Base-by-base conservation (phyloP, 441 rosid genomes). In the Euphorbia celastroides region DNA sequence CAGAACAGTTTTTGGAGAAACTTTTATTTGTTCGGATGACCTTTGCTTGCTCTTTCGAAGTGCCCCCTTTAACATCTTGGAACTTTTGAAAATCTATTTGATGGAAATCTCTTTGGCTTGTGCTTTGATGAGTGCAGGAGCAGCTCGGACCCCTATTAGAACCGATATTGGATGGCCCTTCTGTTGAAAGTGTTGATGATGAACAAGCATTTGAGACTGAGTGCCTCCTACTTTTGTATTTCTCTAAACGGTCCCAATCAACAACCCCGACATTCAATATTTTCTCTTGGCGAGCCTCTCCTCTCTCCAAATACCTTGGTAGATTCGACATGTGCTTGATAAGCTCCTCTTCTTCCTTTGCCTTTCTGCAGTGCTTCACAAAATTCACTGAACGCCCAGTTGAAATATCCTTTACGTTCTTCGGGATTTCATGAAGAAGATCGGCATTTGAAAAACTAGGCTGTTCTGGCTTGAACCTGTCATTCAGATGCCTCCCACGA, bases 251-350 rank as follows among this genome's bases (percentile, higher is more conserved):
- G 7, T 83, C 78, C 99, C 97, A 91, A 60, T 89, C 90, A 69
- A 93, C 93, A 65, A 93, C 99, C 75, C 99, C 99, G 62, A 93
- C 81, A 54, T 82, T 91, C 75, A 89, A 78, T 71, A 83, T 80
- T 62, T 79, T 88, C 60, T 89, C 97, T 62, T 79, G 78, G 54
- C 70, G 81, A 2, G 74, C 74, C 71, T 78, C 81, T 66, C 90
- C 79, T 76, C 77, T 80, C 87, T 87, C 88, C 72, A 93, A 81
- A 82, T 81, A 93, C 81, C 83, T 83, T 4, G 99, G 99, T 75
- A 93, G 71, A 63, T 82, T 82, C 0, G 97, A 91, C 99, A 93
- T 91, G 77, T 86, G 83, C 86, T 85, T 91, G 26, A 93, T 88
- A 69, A 91, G 87, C 86, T 91, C 99, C 26, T 77, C 87, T 66